Evolutionary conservation across 371 early-diverging fungal genomes (phyloP).

Genomic region (Ecytonucleospora hepatopenaei): DNA sequence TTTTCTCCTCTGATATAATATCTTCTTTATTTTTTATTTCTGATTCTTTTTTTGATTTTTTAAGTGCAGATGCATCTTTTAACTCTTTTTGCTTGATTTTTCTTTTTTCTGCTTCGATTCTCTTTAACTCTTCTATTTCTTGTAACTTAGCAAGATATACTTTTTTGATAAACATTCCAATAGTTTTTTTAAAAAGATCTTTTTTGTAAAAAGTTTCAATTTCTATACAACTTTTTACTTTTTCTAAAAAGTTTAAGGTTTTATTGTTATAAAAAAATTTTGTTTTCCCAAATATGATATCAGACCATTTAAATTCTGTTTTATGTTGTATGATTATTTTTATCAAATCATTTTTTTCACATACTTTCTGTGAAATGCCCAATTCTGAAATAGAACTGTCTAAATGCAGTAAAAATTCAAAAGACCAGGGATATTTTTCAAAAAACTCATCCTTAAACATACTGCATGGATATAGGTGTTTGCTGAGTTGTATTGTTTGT

Average conservation of each 20-base stretch:
- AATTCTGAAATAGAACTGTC: background rate
- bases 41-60: background rate
- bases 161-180: too few species aligned
- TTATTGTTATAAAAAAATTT: slow-evolving; percentile 18
- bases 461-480: slow-evolving; percentile 83
- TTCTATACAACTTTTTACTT: background rate
- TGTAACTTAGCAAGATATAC: too few species aligned
- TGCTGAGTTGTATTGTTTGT: slow-evolving; percentile 85
- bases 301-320: background rate
- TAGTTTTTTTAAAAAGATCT: background rate
- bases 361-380: background rate
- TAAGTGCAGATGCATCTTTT: background rate
- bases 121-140: too few species aligned
- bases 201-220: background rate
- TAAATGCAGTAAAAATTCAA: background rate
- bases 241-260: slow-evolving; percentile 12
- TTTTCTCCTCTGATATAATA: background rate
- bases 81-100: too few species aligned
- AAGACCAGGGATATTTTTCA: slow-evolving; percentile 60
- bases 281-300: slow-evolving; percentile 1
- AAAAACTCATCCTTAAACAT: slow-evolving; percentile 75
- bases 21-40: background rate
- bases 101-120: too few species aligned
- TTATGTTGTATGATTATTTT: too few species aligned
- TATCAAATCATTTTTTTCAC: too few species aligned